Evolutionary conservation across 768 basidiomycete genomes (phyloP).

Genomic region (Suillus subalutaceus): DNA sequence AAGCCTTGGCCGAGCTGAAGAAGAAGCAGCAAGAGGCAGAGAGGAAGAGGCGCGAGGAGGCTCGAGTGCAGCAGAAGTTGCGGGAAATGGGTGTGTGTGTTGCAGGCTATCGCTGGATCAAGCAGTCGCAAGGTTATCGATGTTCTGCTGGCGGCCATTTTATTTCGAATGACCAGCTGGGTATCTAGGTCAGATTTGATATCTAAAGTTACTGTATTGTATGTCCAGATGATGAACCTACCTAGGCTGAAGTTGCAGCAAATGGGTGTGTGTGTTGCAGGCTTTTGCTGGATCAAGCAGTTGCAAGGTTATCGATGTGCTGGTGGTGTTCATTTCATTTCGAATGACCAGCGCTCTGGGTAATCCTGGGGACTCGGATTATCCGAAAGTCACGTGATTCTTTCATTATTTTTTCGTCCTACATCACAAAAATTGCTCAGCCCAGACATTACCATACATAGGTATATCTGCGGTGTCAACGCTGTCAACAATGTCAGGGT

Average conservation of each 20-base stretch:
- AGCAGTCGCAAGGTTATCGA: constrained; percentile 39
- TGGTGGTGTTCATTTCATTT: too few species aligned
- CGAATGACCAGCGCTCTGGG: too few species aligned
- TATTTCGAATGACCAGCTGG: constrained; percentile 31
- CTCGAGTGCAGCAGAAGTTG: constrained; percentile 42
- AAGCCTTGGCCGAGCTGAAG: constrained; percentile 31
- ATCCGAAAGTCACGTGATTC: too few species aligned
- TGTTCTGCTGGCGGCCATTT: constrained; percentile 46
- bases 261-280: too few species aligned
- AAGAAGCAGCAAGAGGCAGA: constrained; percentile 43
- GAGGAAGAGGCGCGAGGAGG: constrained; percentile 23
- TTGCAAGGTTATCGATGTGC: too few species aligned
- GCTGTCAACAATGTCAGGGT: background rate
- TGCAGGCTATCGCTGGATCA: constrained; percentile 45
- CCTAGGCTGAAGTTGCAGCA: too few species aligned
- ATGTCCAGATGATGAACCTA: too few species aligned
- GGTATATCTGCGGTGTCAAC: background rate
- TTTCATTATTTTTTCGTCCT: too few species aligned
- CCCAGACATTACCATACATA: background rate
- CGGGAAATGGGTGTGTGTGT: constrained; percentile 51
- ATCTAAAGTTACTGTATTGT: too few species aligned
- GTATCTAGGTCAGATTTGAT: constrained; percentile 9
- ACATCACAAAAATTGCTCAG: background rate
- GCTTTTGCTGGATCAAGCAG: too few species aligned
- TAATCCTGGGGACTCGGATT: too few species aligned